Evolutionary conservation across 441 rosid genomes (phyloP).

Genomic region (Brassica balearica): DNA sequence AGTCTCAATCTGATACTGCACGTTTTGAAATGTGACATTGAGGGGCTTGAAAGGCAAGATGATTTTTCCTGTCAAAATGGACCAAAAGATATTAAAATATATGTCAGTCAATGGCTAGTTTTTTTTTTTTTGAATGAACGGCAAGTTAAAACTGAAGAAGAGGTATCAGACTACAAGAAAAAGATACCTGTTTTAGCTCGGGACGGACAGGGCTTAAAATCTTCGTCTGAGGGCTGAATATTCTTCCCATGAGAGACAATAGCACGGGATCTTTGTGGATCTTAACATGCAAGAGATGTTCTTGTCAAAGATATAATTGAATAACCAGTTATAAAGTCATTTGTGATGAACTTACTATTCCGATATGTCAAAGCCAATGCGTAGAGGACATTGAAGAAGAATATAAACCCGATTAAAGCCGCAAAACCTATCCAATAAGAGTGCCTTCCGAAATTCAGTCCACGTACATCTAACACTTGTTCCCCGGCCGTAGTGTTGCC

Average conservation of each 20-base stretch:
- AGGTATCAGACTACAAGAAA: background rate
- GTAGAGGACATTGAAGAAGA: slow-evolving; percentile 61
- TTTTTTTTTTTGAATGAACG: too few species aligned
- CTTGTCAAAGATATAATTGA: background rate
- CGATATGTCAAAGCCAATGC: slow-evolving; percentile 60
- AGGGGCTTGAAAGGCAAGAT: slow-evolving; percentile 71
- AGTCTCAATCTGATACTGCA: slow-evolving; percentile 64
- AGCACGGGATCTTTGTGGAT: slow-evolving; percentile 60
- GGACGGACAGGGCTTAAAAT: slow-evolving; percentile 26
- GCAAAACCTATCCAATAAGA: slow-evolving; percentile 72
- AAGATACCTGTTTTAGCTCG: slow-evolving; percentile 26
- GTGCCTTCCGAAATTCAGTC: slow-evolving; percentile 55
- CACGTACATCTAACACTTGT: slow-evolving; percentile 55
- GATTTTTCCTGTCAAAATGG: slow-evolving; percentile 52
- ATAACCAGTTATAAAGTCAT: background rate
- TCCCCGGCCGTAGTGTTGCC: slow-evolving; percentile 54
- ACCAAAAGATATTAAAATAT: background rate
- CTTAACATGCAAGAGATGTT: slow-evolving; percentile 46
- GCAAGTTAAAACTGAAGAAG: background rate
- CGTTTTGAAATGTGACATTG: slow-evolving; percentile 60
- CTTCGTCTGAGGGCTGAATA: slow-evolving; percentile 42
- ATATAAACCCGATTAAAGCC: slow-evolving; percentile 58
- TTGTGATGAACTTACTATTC: slow-evolving; percentile 55
- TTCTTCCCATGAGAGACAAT: slow-evolving; percentile 51
- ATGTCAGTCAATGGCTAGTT: background rate